phyloP scores from a whole-genome alignment of 164 flowering plant genomes.

The Houttuynia cordata region DNA sequence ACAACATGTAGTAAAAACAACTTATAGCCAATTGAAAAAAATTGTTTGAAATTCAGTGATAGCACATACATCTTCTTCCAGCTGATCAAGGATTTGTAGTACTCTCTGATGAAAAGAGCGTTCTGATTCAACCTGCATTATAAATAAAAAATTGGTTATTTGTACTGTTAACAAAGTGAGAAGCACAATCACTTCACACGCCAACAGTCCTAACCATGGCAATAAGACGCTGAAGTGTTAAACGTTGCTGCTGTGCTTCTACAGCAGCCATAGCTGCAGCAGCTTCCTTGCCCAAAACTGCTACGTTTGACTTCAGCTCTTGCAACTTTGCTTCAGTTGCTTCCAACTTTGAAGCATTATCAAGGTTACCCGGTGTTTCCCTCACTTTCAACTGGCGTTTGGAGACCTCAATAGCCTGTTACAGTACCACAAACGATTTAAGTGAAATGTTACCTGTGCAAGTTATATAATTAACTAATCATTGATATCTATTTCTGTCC shows the following conservation, averaged over 20 bases:
- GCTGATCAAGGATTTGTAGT: conserved; percentile 80
- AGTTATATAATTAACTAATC: no score
- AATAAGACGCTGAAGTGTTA: conserved; percentile 81
- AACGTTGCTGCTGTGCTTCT: conserved; percentile 89
- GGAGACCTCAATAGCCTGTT: conserved; percentile 84
- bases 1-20: not conserved
- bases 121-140: conserved; percentile 77
- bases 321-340: conserved; percentile 72
- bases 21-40: not conserved
- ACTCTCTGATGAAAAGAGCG: conserved; percentile 65
- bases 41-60: not conserved
- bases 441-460: no score
- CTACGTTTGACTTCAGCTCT: conserved; percentile 72
- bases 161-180: not conserved
- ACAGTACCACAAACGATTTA: no score
- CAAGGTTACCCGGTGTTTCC: conserved; percentile 55
- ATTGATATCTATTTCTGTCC: no score
- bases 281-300: conserved; percentile 84
- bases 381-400: conserved; percentile 68
- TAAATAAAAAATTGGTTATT: not conserved
- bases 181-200: not conserved
- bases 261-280: conserved; percentile 91
- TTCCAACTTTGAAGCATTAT: conserved; percentile 51
- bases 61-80: conserved; percentile 61
- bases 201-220: conserved; percentile 46